Evolutionary conservation across 768 basidiomycete species (phyloP).

Genomic region (Tricholoma bakamatsutake): DNA sequence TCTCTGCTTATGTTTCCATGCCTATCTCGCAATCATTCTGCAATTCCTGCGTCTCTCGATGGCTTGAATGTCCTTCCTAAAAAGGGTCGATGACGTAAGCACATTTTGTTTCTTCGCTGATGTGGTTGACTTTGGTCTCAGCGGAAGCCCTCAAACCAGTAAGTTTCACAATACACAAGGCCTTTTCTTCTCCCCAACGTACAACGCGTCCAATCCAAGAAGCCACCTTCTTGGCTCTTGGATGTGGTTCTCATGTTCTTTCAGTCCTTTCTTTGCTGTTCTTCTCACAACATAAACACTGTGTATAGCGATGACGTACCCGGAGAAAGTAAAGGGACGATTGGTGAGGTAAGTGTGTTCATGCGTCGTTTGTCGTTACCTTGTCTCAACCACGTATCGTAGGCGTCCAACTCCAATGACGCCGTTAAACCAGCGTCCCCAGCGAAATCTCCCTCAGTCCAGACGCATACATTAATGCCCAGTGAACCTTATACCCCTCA

Average conservation of each 20-base stretch:
- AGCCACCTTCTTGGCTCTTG: constrained; percentile 21
- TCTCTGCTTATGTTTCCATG: background rate
- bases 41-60: background rate
- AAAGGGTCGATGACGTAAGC: constrained; percentile 26
- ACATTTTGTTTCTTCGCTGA: constrained; percentile 5
- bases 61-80: background rate
- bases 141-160: constrained; percentile 16
- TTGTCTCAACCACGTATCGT: background rate
- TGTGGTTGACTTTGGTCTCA: constrained; percentile 19
- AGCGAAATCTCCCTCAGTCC: constrained; percentile 10
- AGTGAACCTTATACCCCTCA: constrained; percentile 44
- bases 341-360: background rate
- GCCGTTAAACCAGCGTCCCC: constrained; percentile 12
- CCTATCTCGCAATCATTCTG: background rate
- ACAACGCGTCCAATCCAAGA: constrained; percentile 5
- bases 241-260: constrained; percentile 50
- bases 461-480: constrained; percentile 9
- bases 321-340: constrained; percentile 2
- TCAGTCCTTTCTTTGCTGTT: constrained; percentile 58
- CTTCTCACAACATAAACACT: constrained; percentile 46
- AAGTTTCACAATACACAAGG: constrained; percentile 11
- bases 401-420: constrained; percentile 9
- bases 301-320: constrained; percentile 44
- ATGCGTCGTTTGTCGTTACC: background rate
- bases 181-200: background rate